phyloP scores from a whole-genome alignment of 2,329 filamentous ascomycete genomes.

The Aspergillus pseudoglaucus region DNA sequence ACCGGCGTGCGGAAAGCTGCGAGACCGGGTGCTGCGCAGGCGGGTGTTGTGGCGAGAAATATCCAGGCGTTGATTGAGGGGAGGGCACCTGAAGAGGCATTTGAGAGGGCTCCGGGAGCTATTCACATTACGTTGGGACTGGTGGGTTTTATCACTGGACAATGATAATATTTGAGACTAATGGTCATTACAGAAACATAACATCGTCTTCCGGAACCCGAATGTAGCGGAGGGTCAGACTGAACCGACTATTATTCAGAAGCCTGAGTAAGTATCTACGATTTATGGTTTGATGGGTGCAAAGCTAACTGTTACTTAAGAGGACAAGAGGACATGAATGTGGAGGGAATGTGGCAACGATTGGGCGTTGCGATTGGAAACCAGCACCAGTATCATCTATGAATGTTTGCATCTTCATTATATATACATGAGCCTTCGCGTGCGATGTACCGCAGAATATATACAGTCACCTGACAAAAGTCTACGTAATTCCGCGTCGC shows the following conservation, averaged over 20 bases:
- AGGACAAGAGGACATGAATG: conserved; percentile 32
- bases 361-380: conserved; percentile 22
- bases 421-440: neutral
- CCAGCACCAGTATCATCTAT: conserved; percentile 30
- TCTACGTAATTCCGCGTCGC: too few relatives aligned
- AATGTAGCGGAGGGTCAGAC: conserved; percentile 27
- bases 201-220: conserved; percentile 33
- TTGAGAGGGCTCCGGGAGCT: conserved; percentile 21
- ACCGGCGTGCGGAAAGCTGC: conserved; percentile 31
- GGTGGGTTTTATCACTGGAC: conserved; percentile 15
- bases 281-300: too few relatives aligned
- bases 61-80: conserved; percentile 28
- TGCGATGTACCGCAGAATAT: neutral
- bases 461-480: neutral
- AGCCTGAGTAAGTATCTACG: conserved; percentile 29
- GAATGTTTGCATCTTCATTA: neutral
- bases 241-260: conserved; percentile 26
- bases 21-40: conserved; percentile 25
- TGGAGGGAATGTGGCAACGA: conserved; percentile 31
- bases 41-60: conserved; percentile 27
- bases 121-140: conserved; percentile 31
- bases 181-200: conserved; percentile 22
- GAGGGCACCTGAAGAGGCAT: conserved; percentile 16
- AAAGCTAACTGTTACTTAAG: conserved; percentile 21
- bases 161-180: too few relatives aligned